phyloP scores from a whole-genome alignment of 202 grass and related monocot species.

The Eragrostis tef region DNA sequence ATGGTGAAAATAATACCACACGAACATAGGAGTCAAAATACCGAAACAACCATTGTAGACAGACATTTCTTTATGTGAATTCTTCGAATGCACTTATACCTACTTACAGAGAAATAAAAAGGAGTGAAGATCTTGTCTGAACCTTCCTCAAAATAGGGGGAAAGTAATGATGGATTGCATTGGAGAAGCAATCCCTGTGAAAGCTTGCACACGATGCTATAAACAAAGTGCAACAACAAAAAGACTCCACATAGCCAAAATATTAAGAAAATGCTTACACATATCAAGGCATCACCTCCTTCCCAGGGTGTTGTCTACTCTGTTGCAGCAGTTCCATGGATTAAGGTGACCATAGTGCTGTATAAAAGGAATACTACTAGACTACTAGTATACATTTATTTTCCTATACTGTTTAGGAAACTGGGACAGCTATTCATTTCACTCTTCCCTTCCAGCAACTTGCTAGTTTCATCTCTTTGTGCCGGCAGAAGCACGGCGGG shows the following conservation, averaged over 20 bases:
- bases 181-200: slow-evolving; percentile 50
- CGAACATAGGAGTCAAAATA: not conserved
- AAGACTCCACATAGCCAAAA: slow-evolving; percentile 33
- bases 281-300: slow-evolving; percentile 33
- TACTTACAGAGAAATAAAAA: slow-evolving; percentile 33
- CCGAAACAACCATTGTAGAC: not conserved
- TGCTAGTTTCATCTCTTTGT: not conserved
- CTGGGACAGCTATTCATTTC: not conserved
- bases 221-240: slow-evolving; percentile 43
- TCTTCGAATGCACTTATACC: slow-evolving; percentile 16
- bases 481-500: not conserved
- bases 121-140: slow-evolving; percentile 43
- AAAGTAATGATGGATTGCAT: slow-evolving; percentile 47
- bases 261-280: slow-evolving; percentile 33
- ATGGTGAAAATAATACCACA: not conserved
- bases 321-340: slow-evolving; percentile 48
- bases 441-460: not conserved
- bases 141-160: slow-evolving; percentile 44
- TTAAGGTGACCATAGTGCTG: slow-evolving; percentile 18
- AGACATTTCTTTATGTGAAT: not conserved
- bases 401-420: slow-evolving; percentile 37
- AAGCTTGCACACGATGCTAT: slow-evolving; percentile 41
- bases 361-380: slow-evolving; percentile 37
- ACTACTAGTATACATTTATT: slow-evolving; percentile 21
- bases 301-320: slow-evolving; percentile 54